Percentiles rank a stretch among this genome's conserved stretches.
These are phyloP conservation scores for Petrea volubilis DNA, from an alignment of 257 asterid species.

Conservation along the genomic window DNA sequence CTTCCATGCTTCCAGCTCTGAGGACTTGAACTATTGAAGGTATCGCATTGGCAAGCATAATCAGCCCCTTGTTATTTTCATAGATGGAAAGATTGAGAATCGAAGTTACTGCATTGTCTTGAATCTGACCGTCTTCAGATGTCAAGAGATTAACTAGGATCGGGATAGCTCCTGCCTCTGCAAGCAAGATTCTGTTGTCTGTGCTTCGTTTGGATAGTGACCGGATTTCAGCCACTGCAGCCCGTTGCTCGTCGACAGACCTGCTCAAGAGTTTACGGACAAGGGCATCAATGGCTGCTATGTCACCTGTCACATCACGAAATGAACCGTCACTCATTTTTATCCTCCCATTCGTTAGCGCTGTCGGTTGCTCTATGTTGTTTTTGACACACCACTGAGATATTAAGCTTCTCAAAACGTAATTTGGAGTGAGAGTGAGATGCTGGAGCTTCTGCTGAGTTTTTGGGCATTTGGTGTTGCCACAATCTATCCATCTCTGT, in stretches of 20 bases:
- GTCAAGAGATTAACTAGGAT: conserved; percentile 68
- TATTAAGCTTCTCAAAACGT: conserved; percentile 69
- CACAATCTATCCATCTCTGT: conserved; percentile 93
- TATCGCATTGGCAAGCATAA: conserved; percentile 88
- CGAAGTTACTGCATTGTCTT: conserved; percentile 87
- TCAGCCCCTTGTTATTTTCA: conserved; percentile 70
- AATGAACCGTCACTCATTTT: conserved; percentile 82
- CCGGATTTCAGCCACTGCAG: conserved; percentile 80
- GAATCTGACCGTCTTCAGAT: conserved; percentile 59
- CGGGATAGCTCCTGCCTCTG: conserved; percentile 92
- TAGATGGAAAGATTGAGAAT: conserved; percentile 83
- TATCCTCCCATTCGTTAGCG: conserved; percentile 54
- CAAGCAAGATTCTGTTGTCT: conserved; percentile 83
- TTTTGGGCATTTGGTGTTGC: conserved; percentile 93
- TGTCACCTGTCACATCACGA: conserved; percentile 71
- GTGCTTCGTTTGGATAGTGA: conserved; percentile 88
- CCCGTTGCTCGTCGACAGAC: conserved; percentile 59
- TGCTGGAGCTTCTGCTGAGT: conserved; percentile 84
- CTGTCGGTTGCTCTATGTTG: conserved; percentile 64
- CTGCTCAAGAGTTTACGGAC: conserved; percentile 71
- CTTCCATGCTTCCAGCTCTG: conserved; percentile 86
- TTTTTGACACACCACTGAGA: conserved; percentile 78
- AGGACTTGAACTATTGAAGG: conserved; percentile 91
- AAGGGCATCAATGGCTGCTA: conserved; percentile 65
- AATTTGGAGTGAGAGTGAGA: conserved; percentile 88